Conservation (phyloP, 2,329 filamentous ascomycete genomes). For the Fusarium decemcellulare region DNA sequence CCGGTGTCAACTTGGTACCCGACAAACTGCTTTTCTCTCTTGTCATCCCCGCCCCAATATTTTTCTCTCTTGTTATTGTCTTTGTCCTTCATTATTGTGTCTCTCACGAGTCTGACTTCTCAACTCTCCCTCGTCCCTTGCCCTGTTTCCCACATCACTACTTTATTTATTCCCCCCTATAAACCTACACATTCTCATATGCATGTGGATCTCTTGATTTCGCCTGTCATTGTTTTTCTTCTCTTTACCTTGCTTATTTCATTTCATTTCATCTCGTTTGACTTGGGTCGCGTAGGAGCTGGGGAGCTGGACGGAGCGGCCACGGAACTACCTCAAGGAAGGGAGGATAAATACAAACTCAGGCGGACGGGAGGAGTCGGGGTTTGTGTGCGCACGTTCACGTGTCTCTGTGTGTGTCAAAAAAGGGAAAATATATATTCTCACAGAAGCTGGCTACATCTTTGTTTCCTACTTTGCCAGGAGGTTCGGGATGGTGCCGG, state of each 20-base stretch:
- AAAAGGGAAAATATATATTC: constrained; percentile 40
- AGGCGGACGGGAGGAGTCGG: constrained; percentile 47
- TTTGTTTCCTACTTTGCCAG: constrained; percentile 40
- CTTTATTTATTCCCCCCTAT: constrained; percentile 18
- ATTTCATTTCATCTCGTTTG: constrained; percentile 37
- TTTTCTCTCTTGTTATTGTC: constrained; percentile 30
- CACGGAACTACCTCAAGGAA: constrained; percentile 23
- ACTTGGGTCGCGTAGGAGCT: constrained; percentile 46
- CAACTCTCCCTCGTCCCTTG: neutral
- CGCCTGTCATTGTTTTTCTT: constrained; percentile 35
- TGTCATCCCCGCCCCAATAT: constrained; percentile 35
- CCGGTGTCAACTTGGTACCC: constrained; percentile 44
- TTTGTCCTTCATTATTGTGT: constrained; percentile 18
- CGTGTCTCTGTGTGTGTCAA: constrained; percentile 34
- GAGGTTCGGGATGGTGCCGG: constrained; percentile 22
- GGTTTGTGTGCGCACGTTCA: constrained; percentile 9
- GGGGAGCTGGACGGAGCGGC: constrained; percentile 47
- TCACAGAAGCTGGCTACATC: constrained; percentile 41
- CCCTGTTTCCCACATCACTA: constrained; percentile 26
- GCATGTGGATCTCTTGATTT: neutral
- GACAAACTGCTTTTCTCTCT: constrained; percentile 46
- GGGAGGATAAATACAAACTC: constrained; percentile 15
- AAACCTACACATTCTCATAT: constrained; percentile 17
- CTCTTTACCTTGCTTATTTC: constrained; percentile 34
- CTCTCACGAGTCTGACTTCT: constrained; percentile 23